Conservation (phyloP, 257 asterid genomes). For the Verbascum thapsus region DNA sequence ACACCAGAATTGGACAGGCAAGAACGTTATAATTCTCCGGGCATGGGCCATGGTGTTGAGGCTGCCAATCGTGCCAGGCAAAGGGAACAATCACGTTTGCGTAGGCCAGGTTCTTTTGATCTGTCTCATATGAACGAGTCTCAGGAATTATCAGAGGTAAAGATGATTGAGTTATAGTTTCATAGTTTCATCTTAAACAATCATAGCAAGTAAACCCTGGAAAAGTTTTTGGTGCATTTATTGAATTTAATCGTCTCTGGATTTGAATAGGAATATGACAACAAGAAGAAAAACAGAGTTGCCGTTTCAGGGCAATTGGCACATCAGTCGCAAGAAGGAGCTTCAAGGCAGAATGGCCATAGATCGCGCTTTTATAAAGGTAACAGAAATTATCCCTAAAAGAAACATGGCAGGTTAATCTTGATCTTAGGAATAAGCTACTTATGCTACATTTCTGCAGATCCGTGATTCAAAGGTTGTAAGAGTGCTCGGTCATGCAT, state of each 20-base stretch:
- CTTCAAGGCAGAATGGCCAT: constrained; percentile 38
- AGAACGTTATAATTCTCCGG: constrained; percentile 36
- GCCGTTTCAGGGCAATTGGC: constrained; percentile 53
- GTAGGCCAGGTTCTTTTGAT: constrained; percentile 51
- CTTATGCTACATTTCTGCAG: constrained; percentile 30
- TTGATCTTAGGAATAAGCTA: constrained; percentile 17
- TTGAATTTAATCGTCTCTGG: constrained; percentile 9
- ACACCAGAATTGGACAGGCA: constrained; percentile 38
- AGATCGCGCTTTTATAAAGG: constrained; percentile 78
- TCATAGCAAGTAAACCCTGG: too few species aligned
- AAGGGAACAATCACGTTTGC: constrained; percentile 31
- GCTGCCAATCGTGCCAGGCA: constrained; percentile 33
- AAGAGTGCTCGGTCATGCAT: constrained; percentile 11
- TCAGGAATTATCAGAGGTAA: constrained; percentile 50
- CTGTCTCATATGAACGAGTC: constrained; percentile 43
- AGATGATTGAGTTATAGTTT: not conserved
- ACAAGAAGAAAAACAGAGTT: constrained; percentile 34
- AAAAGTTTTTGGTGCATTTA: not conserved
- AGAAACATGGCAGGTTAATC: not conserved
- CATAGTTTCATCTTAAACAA: too few species aligned
- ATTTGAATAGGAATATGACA: constrained; percentile 42
- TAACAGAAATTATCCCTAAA: constrained; percentile 11
- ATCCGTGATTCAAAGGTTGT: constrained; percentile 17
- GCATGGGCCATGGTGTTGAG: constrained; percentile 28
- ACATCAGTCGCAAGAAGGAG: constrained; percentile 36